These are phyloP conservation scores for Monilinia laxa DNA, from an alignment of 2,329 filamentous ascomycete species.

Conservation along the genomic window DNA sequence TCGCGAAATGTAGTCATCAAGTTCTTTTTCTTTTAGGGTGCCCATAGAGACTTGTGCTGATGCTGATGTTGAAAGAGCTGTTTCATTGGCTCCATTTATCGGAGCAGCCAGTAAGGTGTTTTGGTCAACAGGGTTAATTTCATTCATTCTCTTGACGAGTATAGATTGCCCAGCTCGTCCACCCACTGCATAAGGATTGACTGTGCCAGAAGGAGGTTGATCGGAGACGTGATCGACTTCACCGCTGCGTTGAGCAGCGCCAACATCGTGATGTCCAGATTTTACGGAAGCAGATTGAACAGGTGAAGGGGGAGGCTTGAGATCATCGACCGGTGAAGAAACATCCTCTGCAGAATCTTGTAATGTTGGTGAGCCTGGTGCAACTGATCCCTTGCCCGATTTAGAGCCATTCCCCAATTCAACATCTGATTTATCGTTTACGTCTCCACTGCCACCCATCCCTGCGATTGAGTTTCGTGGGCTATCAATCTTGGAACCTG, in stretches of 20 bases:
- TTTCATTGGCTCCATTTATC: constrained; percentile 45
- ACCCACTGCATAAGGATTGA: constrained; percentile 55
- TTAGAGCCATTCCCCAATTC: constrained; percentile 65
- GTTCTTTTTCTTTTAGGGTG: constrained; percentile 86
- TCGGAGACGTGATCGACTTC: constrained; percentile 96
- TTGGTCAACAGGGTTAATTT: constrained; percentile 63
- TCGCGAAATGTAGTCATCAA: constrained; percentile 96
- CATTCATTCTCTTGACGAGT: constrained; percentile 70
- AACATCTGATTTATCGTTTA: constrained; percentile 67
- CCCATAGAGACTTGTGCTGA: constrained; percentile 72
- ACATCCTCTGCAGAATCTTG: constrained; percentile 42
- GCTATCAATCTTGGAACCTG: constrained; percentile 73
- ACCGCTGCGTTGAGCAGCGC: constrained; percentile 77
- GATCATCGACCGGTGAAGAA: constrained; percentile 50
- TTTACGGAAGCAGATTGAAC: constrained; percentile 74
- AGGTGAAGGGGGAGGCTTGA: constrained; percentile 77
- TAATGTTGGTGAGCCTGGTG: constrained; percentile 42
- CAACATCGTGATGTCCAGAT: constrained; percentile 72
- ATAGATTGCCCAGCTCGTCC: constrained; percentile 85
- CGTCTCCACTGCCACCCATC: constrained; percentile 55
- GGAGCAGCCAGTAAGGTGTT: constrained; percentile 42
- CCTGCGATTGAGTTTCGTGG: constrained; percentile 69
- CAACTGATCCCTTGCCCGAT: constrained; percentile 44
- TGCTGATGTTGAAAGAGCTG: constrained; percentile 42
- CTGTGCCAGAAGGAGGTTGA: constrained; percentile 70